Base-by-base conservation (phyloP, 225 moss, liverwort and hornwort species). In the Takakia lepidozioides region DNA sequence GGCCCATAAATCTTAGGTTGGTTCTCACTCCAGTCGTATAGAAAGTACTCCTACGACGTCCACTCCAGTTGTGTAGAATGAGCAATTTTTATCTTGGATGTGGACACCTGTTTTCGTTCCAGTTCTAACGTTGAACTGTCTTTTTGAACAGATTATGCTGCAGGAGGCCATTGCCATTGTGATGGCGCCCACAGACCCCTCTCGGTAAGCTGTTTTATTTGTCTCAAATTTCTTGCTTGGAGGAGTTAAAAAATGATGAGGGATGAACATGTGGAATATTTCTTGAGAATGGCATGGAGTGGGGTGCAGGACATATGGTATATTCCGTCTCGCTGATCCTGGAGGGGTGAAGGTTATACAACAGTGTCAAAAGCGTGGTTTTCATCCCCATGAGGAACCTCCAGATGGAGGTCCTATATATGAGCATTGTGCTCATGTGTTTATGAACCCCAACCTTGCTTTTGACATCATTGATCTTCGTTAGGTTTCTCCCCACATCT, bases 111-210 rank as follows among this genome's bases (percentile, higher is more conserved):
- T n/a, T n/a, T n/a, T n/a, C n/a, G n/a, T n/a, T n/a, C n/a, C n/a
- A n/a, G n/a, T n/a, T n/a, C n/a, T n/a, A n/a, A n/a, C n/a, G n/a
- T n/a, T n/a, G n/a, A n/a, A n/a, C n/a, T n/a, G n/a, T n/a, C n/a
- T n/a, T n/a, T n/a, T n/a, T n/a, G n/a, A 19, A 51, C 74, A 98
- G 95, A 85, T 98, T 52, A 98, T 98, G 91, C 75, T 98, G 40
- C 90, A 85, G 55, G 95, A 98, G 74, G 91, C 95, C 43, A 87
- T 98, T 61, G 95, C 91, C 38, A 91, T 98, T 61, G 95, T 98
- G 59, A 98, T 91, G 95, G 95, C 95, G 35, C 95, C 95, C 60
- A 98, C 90, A 43, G 91, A 98, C 61, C 58, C 58, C 39, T 72
- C 84, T 43, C 75, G 83, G 83, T 83, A 62, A 60, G 68, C 27